Conservation (phyloP, 2,329 filamentous ascomycete species). For the Ascochyta clinopodiicola region DNA sequence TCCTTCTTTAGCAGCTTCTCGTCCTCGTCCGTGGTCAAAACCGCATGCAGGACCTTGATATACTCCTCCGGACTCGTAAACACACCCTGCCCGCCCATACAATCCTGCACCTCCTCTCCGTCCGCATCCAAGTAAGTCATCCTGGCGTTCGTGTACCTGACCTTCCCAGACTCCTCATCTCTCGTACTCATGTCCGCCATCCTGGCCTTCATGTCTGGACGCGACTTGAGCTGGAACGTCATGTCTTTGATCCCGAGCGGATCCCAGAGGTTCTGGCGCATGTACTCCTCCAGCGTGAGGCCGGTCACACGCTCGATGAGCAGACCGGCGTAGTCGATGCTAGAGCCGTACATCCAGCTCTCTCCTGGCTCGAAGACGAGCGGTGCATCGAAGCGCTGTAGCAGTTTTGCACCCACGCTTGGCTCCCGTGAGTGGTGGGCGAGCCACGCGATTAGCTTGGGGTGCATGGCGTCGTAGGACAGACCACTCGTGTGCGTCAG, state of each 20-base stretch:
- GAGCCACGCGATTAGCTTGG: conserved; percentile 51
- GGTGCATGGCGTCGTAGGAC: conserved; percentile 53
- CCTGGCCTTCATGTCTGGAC: conserved; percentile 30
- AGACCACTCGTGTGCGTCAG: conserved; percentile 60
- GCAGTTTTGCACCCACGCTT: neutral
- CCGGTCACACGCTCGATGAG: conserved; percentile 53
- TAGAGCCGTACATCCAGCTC: conserved; percentile 58
- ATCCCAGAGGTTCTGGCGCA: conserved; percentile 59
- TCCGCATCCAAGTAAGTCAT: conserved; percentile 25
- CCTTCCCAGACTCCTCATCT: conserved; percentile 21
- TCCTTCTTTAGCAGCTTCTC: conserved; percentile 35
- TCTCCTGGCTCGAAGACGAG: conserved; percentile 53
- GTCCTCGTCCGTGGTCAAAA: conserved; percentile 35
- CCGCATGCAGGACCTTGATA: conserved; percentile 37
- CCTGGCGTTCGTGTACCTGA: conserved; percentile 3
- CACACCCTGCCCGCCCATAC: conserved; percentile 36
- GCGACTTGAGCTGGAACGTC: conserved; percentile 57
- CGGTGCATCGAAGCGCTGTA: conserved; percentile 21
- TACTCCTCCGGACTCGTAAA: conserved; percentile 34
- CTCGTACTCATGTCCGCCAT: conserved; percentile 41
- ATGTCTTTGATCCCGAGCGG: conserved; percentile 58
- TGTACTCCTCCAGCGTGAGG: conserved; percentile 65
- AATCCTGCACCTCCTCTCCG: conserved; percentile 26
- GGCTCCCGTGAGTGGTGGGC: conserved; percentile 36
- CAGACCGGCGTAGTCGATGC: conserved; percentile 57